Evolutionary conservation across 371 early-diverging fungal genomes (phyloP).

Genomic region (Paraphysoderma sedebokerense): DNA sequence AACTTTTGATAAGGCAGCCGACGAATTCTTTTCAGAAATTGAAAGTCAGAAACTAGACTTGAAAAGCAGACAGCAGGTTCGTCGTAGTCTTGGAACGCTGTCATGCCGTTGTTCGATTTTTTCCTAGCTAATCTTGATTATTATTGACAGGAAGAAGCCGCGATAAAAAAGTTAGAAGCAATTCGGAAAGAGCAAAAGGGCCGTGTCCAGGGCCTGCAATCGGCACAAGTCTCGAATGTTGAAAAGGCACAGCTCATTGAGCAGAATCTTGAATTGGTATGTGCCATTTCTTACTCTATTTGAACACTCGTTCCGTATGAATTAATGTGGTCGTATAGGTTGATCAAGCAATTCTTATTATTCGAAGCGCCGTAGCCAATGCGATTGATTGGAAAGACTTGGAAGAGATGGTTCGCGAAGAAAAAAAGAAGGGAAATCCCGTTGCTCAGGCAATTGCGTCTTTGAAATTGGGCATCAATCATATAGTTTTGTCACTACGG

Average conservation of each 20-base stretch:
- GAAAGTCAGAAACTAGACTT: conserved; percentile 70
- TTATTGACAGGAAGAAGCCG: conserved; percentile 39
- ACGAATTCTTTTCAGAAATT: conserved; percentile 76
- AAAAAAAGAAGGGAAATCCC: conserved; percentile 55
- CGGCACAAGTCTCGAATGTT: conserved; percentile 39
- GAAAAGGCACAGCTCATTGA: conserved; percentile 70
- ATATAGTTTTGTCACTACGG: conserved; percentile 38
- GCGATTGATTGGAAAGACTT: conserved; percentile 95
- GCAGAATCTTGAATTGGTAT: conserved; percentile 53
- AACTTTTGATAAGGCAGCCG: conserved; percentile 71
- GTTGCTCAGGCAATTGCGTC: conserved; percentile 53
- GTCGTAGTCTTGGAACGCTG: neutral
- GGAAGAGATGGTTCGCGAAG: conserved; percentile 63
- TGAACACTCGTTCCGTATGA: too few species aligned
- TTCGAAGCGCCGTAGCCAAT: conserved; percentile 69
- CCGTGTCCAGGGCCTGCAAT: conserved; percentile 52
- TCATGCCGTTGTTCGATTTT: neutral
- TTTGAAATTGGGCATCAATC: conserved; percentile 55
- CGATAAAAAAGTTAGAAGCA: conserved; percentile 61
- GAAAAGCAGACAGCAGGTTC: conserved; percentile 38
- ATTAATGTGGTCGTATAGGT: too few species aligned
- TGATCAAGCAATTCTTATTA: conserved; percentile 70
- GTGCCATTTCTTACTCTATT: too few species aligned
- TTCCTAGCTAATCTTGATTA: neutral
- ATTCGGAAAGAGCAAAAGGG: conserved; percentile 60